Evolutionary conservation across 2,329 filamentous ascomycete species (phyloP).

Genomic region (Aaosphaeria arxii): DNA sequence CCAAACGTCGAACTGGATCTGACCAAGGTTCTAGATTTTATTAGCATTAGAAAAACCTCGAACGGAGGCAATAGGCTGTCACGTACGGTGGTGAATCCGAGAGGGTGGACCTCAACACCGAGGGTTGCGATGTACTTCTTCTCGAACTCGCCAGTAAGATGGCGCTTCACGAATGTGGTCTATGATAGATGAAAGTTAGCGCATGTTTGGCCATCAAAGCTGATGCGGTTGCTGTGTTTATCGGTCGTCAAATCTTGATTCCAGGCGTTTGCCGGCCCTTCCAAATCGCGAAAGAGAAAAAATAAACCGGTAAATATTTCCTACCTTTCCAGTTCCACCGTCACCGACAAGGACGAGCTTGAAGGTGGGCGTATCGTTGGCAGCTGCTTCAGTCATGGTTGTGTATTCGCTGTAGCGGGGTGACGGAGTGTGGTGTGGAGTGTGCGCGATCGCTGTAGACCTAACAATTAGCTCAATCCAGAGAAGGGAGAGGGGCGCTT

Average conservation of each 20-base stretch:
- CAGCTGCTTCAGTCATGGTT: conserved; percentile 61
- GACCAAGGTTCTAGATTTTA: conserved; percentile 71
- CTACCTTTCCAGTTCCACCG: conserved; percentile 98
- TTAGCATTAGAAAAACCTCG: conserved; percentile 14
- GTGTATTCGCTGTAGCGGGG: conserved; percentile 32
- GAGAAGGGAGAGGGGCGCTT: too few species aligned
- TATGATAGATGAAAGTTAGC: conserved; percentile 43
- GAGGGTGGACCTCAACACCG: conserved; percentile 98
- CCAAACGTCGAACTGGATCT: conserved; percentile 99
- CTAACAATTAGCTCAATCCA: conserved; percentile 1
- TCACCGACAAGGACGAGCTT: conserved; percentile 99
- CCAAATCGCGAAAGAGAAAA: neutral
- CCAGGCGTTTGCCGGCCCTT: neutral
- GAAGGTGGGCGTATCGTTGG: conserved; percentile 71
- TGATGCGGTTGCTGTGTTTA: conserved; percentile 6
- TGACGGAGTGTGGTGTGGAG: conserved; percentile 15
- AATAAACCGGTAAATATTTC: conserved; percentile 25
- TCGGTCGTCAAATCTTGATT: conserved; percentile 3
- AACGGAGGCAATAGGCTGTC: conserved; percentile 4
- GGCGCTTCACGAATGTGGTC: conserved; percentile 99
- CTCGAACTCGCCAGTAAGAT: conserved; percentile 99
- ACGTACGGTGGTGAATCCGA: conserved; percentile 94
- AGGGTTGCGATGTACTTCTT: conserved; percentile 99
- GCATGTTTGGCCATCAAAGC: conserved; percentile 2
- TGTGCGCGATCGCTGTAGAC: conserved; percentile 19